Percentiles rank a stretch among this genome's conserved stretches.
These are phyloP conservation scores for Aspergillus affinis DNA, from an alignment of 495 filamentous ascomycete genomes.

Conservation along the genomic window DNA sequence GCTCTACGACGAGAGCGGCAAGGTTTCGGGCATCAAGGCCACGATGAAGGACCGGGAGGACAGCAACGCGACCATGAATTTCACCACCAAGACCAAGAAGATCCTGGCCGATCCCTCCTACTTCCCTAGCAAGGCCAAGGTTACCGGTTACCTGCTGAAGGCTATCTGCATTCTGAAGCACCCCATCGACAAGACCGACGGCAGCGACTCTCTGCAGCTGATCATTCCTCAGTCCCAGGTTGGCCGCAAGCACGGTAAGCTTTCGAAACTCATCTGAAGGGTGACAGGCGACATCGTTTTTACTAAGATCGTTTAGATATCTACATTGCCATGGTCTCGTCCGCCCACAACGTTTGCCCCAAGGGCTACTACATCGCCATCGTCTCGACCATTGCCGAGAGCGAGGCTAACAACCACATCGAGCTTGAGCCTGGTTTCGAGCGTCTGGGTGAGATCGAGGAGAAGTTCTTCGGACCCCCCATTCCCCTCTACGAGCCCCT, in stretches of 20 bases:
- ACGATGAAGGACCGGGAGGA: constrained; percentile 86
- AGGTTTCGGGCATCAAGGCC: constrained; percentile 91
- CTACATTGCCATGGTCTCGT: constrained; percentile 95
- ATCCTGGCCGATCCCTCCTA: constrained; percentile 96
- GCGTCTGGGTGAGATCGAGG: constrained; percentile 88
- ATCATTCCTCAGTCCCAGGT: constrained; percentile 98
- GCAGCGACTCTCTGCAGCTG: constrained; percentile 87
- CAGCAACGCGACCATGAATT: constrained; percentile 81
- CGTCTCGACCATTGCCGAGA: constrained; percentile 95
- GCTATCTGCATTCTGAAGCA: constrained; percentile 98
- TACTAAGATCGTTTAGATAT: constrained; percentile 65
- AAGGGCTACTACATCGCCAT: constrained; percentile 99
- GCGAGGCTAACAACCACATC: constrained; percentile 85
- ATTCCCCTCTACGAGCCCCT: constrained; percentile 93
- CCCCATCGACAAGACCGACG: constrained; percentile 83
- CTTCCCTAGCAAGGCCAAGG: constrained; percentile 84
- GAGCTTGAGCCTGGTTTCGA: constrained; percentile 94
- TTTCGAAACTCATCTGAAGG: neutral
- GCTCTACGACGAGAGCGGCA: constrained; percentile 70
- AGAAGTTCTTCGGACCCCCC: constrained; percentile 92
- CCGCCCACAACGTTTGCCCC: constrained; percentile 96
- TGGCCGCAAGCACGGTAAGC: constrained; percentile 85
- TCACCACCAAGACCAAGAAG: constrained; percentile 92
- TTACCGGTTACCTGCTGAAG: constrained; percentile 85
- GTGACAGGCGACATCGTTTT: neutral